A percentile compares a stretch with the other conserved stretches of the same genome.
Conservation (phyloP, 2,329 filamentous ascomycete genomes). For the Davidsoniella neocaledoniae region DNA sequence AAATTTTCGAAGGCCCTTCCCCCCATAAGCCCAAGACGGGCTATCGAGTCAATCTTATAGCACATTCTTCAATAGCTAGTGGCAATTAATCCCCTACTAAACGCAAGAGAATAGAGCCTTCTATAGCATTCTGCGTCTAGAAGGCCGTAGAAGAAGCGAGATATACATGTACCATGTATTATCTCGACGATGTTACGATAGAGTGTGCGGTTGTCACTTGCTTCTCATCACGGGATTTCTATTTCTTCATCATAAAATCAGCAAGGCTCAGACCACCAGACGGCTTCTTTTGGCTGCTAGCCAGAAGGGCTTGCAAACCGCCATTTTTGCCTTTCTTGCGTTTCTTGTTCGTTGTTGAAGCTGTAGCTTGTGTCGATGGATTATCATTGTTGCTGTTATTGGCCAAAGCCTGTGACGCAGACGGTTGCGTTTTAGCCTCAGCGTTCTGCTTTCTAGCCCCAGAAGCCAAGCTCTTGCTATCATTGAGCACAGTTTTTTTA, state of each 20-base stretch:
- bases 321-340: slow-evolving; percentile 48
- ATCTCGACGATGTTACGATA: not conserved
- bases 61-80: too few species aligned
- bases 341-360: slow-evolving; percentile 39
- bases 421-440: slow-evolving; percentile 10
- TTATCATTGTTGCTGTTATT: slow-evolving; percentile 26
- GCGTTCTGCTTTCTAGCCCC: slow-evolving; percentile 14
- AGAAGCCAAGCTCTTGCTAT: slow-evolving; percentile 14
- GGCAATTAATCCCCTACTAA: too few species aligned
- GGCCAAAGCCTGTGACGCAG: slow-evolving; percentile 18
- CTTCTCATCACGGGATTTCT: not conserved
- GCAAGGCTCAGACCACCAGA: slow-evolving; percentile 30
- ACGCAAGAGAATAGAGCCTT: not conserved
- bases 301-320: slow-evolving; percentile 48
- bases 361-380: not conserved
- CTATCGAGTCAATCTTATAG: not conserved
- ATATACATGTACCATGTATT: not conserved
- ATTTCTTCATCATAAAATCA: slow-evolving; percentile 32
- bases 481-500: not conserved
- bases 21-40: not conserved
- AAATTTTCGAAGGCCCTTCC: slow-evolving; percentile 5
- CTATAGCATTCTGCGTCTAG: not conserved
- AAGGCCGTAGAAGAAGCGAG: not conserved
- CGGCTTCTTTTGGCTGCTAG: slow-evolving; percentile 26
- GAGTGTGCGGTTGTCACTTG: too few species aligned